Evolutionary conservation across 2,329 filamentous ascomycete genomes (phyloP).

Genomic region (Xylariaceae sp.): DNA sequence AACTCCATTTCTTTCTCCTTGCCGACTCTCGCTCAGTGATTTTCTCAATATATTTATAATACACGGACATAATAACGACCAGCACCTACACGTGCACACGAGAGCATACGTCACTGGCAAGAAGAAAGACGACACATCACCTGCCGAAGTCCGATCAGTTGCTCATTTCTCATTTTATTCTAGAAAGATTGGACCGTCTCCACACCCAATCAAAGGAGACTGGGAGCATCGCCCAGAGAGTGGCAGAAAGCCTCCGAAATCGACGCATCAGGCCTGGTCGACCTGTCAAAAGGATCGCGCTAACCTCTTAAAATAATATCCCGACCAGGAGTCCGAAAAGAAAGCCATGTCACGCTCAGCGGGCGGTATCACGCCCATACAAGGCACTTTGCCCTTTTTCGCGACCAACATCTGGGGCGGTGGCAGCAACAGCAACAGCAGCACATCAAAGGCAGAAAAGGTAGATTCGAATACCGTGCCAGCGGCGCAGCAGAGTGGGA

Average conservation of each 20-base stretch:
- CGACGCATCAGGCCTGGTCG: conserved; percentile 6
- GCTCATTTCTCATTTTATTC: background rate
- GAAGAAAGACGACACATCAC: no score
- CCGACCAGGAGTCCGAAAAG: conserved; percentile 10
- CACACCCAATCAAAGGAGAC: conserved; percentile 10
- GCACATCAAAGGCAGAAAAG: no score
- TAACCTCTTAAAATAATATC: conserved; percentile 14
- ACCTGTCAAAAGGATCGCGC: conserved; percentile 13
- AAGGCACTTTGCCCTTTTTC: conserved; percentile 26
- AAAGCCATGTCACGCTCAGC: conserved; percentile 19
- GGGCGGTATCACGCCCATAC: conserved; percentile 11
- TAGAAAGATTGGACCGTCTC: conserved; percentile 1
- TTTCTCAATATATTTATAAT: no score
- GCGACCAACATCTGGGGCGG: conserved; percentile 31
- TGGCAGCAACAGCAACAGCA: conserved; percentile 18
- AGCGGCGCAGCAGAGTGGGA: conserved; percentile 5
- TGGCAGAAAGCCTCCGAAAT: conserved; percentile 2
- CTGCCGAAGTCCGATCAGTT: no score
- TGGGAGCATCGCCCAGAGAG: background rate
- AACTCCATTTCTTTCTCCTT: no score
- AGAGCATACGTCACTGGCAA: background rate
- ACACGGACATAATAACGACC: no score
- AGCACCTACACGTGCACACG: no score
- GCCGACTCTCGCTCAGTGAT: no score
- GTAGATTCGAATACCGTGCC: conserved; percentile 9